These are phyloP conservation scores for Xylaria sp. DNA, from an alignment of 2,329 filamentous ascomycete species.

Conservation along the genomic window DNA sequence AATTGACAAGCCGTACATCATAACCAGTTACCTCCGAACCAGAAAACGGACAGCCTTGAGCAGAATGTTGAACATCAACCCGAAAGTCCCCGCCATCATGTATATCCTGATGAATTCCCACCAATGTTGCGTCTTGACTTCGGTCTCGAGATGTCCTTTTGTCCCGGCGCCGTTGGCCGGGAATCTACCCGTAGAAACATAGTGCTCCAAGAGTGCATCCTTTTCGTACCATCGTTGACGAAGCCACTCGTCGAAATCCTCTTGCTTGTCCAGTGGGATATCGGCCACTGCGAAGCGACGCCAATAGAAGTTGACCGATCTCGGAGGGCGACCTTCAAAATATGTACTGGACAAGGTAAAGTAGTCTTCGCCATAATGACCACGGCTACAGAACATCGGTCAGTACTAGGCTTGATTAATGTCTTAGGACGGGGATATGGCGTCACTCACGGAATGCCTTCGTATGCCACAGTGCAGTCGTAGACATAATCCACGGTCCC, in stretches of 20 bases:
- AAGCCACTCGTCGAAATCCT: slow-evolving; percentile 84
- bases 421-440: not conserved
- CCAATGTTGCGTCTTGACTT: slow-evolving; percentile 58
- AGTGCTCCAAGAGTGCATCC: slow-evolving; percentile 85
- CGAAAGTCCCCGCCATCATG: slow-evolving; percentile 52
- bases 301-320: slow-evolving; percentile 97
- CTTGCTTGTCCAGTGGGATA: slow-evolving; percentile 77
- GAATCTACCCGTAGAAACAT: slow-evolving; percentile 77
- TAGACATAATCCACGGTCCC: slow-evolving; percentile 82
- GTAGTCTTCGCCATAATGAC: slow-evolving; percentile 85
- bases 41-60: slow-evolving; percentile 31
- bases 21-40: not conserved
- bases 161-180: slow-evolving; percentile 67
- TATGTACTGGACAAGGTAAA: slow-evolving; percentile 89
- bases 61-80: slow-evolving; percentile 48
- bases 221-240: slow-evolving; percentile 90
- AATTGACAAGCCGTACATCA: too few species aligned
- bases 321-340: slow-evolving; percentile 85
- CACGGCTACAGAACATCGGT: slow-evolving; percentile 57
- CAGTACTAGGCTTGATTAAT: not conserved
- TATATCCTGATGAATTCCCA: slow-evolving; percentile 64
- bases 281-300: slow-evolving; percentile 79
- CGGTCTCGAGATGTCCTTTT: slow-evolving; percentile 60
- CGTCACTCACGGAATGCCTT: slow-evolving; percentile 81
- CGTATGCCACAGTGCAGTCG: slow-evolving; percentile 94